Base-by-base conservation (phyloP, 23 red algal species). In the Pyropia haitanensis region DNA sequence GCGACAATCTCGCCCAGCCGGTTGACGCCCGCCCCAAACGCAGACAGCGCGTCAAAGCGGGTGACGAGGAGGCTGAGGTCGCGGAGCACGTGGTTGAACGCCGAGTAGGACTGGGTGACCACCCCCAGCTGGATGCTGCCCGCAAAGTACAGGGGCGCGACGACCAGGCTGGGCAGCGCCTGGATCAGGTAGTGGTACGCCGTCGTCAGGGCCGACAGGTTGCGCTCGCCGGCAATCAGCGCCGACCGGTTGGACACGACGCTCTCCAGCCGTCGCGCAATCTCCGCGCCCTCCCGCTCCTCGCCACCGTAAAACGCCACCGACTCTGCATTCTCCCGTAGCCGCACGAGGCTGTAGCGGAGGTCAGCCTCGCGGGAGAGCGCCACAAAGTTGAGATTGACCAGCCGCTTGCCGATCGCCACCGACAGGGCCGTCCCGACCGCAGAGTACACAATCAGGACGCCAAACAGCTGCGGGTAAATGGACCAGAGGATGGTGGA, bases 221-320 rank as follows among this genome's bases (percentile, higher is more conserved):
- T 87, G 1, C 83, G 46, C 53, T 87, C 62, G 71, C 80, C 80
- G 39, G 56, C 64, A 26, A 89, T 86, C 23, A 96, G 65, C 5
- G 66, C 66, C 24, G 68, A 29, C 63, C 74, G 62, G 71, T 88
- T 96, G 39, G 72, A 59, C 21, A 96, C 68, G 16, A 79, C 91
- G 14, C 57, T 63, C 46, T 85, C 73, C n/a, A 96, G 70, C 24
- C 71, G 70, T 10, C 68, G 56, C 18, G 44, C 48, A 60, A 78
- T 72, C 33, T 75, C 77, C 27, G 46, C 33, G 32, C 69, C 28
- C 57, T 96, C 91, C 10, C 83, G 68, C 63, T 63, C 30, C 49
- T 96, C 77, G 27, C 91, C 91, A 24, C 80, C 59, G 67, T 85
- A 96, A 59, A 96, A 96, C 6, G 91, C 91, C 25, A 96, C 77